Evolutionary conservation across 2,329 filamentous ascomycete species (phyloP).

Genomic region (Fusarium albosuccineum): DNA sequence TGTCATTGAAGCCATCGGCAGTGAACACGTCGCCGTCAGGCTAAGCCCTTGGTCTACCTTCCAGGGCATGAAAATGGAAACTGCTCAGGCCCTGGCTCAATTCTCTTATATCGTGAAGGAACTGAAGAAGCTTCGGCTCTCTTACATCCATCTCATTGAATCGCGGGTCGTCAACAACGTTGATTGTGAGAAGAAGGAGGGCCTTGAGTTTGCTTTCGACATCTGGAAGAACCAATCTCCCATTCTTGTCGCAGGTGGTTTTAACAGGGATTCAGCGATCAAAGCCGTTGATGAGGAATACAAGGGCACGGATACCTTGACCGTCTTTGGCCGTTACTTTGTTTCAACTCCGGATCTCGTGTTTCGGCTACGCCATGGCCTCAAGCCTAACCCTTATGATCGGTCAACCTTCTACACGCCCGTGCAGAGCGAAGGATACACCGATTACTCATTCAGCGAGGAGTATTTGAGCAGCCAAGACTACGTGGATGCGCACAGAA

Average conservation of each 20-base stretch:
- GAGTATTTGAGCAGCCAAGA: no score
- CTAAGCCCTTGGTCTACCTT: conserved; percentile 69
- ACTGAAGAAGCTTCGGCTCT: not conserved
- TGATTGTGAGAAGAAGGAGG: not conserved
- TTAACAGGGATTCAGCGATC: not conserved
- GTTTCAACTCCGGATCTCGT: conserved; percentile 9
- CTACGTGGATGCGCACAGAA: no score
- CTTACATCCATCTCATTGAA: conserved; percentile 15
- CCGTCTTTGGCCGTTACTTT: conserved; percentile 13
- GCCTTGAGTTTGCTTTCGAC: not conserved
- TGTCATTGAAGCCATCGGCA: conserved; percentile 58
- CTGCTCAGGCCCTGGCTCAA: conserved; percentile 72
- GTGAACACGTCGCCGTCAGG: conserved; percentile 65
- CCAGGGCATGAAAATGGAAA: conserved; percentile 71
- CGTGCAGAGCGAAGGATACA: not conserved
- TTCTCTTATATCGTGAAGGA: conserved; percentile 65
- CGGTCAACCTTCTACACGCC: conserved; percentile 7
- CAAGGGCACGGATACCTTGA: conserved; percentile 47
- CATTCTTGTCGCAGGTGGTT: not conserved
- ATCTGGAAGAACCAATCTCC: not conserved
- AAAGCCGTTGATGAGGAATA: conserved; percentile 47
- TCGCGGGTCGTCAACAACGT: not conserved
- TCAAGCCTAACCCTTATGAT: not conserved
- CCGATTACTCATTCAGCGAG: conserved; percentile 3
- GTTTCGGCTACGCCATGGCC: not conserved